A percentile compares a stretch with the other conserved stretches of the same genome.
Evolutionary conservation across 148 eudicot genomes (phyloP).

Genomic region (Arctostaphylos glauca): DNA sequence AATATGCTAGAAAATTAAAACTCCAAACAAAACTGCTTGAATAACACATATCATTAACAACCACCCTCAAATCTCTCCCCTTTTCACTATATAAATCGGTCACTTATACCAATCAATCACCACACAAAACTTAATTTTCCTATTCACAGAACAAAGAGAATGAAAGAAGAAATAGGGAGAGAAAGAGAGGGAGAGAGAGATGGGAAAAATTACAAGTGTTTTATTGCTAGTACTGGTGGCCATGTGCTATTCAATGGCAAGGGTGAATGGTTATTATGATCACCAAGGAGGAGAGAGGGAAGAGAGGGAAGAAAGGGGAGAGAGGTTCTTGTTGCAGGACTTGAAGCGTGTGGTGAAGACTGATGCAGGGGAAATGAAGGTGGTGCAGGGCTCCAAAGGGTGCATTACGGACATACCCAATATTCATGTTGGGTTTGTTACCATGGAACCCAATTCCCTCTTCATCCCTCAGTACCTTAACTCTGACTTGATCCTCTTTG

Average conservation of each 20-base stretch:
- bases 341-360: constrained; percentile 41
- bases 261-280: constrained; percentile 5
- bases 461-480: constrained; percentile 25
- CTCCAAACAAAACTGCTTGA: neutral
- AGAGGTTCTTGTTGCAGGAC: constrained; percentile 50
- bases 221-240: constrained; percentile 20
- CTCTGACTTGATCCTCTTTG: constrained; percentile 19
- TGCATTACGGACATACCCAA: constrained; percentile 30
- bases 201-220: constrained; percentile 17
- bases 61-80: neutral
- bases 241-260: constrained; percentile 23
- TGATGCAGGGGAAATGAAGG: too few species aligned
- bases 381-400: constrained; percentile 30
- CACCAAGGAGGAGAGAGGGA: constrained; percentile 13
- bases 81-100: neutral
- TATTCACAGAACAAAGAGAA: neutral
- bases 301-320: too few species aligned
- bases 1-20: too few species aligned
- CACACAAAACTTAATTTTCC: neutral
- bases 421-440: constrained; percentile 73
- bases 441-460: constrained; percentile 70
- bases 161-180: neutral
- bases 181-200: neutral
- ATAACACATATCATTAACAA: too few species aligned
- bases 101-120: neutral